phyloP scores from a whole-genome alignment of 768 basidiomycete species.

The Mycena albidolilacea region DNA sequence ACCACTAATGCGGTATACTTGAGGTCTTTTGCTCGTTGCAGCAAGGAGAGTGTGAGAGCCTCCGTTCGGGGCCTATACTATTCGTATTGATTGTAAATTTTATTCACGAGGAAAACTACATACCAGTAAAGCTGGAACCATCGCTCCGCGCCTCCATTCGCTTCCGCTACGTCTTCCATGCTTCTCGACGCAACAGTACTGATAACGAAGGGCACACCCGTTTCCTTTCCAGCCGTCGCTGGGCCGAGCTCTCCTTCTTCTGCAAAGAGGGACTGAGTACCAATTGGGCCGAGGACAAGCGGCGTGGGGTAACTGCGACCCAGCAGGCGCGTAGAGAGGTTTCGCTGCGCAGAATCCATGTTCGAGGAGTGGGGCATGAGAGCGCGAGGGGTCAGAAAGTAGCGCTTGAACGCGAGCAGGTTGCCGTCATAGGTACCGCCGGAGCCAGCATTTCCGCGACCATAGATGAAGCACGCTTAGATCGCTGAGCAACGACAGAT shows the following conservation, averaged over 20 bases:
- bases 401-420: background rate
- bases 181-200: background rate
- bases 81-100: background rate
- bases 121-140: conserved; percentile 1
- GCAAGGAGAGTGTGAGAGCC: background rate
- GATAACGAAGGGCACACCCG: background rate
- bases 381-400: background rate
- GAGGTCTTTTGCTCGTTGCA: background rate
- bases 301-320: background rate
- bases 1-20: background rate
- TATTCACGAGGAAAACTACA: background rate
- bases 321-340: background rate
- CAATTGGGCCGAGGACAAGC: background rate
- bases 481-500: background rate
- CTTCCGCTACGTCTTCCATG: background rate
- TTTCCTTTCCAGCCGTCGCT: background rate
- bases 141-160: background rate
- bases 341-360: background rate
- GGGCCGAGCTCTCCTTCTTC: background rate
- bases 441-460: background rate
- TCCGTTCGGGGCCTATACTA: background rate
- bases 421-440: background rate
- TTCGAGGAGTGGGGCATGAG: background rate
- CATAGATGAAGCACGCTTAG: background rate
- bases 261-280: background rate